Percentiles rank a stretch among this genome's conserved stretches.
These are phyloP conservation scores for Lentinula raphanica DNA, from an alignment of 768 basidiomycete species.

Conservation along the genomic window DNA sequence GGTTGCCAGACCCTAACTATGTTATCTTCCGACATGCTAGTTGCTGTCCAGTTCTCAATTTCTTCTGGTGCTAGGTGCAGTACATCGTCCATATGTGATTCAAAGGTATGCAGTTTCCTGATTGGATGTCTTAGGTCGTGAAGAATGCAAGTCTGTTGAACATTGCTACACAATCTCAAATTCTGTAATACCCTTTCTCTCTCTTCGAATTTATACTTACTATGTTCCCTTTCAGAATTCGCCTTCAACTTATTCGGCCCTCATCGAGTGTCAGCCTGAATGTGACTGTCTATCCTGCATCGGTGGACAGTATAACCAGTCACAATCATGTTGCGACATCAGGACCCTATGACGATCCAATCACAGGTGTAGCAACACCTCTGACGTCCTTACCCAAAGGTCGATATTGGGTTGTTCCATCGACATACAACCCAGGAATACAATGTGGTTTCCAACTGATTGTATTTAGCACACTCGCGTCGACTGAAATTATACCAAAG, in stretches of 20 bases:
- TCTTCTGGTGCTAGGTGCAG: no score
- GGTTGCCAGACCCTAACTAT: no score
- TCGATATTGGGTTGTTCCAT: constrained; percentile 69
- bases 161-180: constrained; percentile 43
- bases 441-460: constrained; percentile 54
- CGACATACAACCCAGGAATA: constrained; percentile 61
- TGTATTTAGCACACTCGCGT: constrained; percentile 45
- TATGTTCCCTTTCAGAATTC: no score
- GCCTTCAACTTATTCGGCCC: constrained; percentile 53
- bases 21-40: no score
- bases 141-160: no score
- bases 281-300: constrained; percentile 48
- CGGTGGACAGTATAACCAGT: constrained; percentile 23
- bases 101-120: no score
- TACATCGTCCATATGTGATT: no score
- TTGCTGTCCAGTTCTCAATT: no score
- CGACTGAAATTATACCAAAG: constrained; percentile 8
- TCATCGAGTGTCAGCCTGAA: constrained; percentile 46
- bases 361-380: constrained; percentile 66
- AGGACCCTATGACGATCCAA: constrained; percentile 71
- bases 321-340: constrained; percentile 56
- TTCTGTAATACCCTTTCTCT: constrained; percentile 42
- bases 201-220: neutral
- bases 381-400: constrained; percentile 49
- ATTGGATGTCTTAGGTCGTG: no score